Conservation (phyloP, 371 early-diverging fungal species). For the Dinochytrium kinnereticum region DNA sequence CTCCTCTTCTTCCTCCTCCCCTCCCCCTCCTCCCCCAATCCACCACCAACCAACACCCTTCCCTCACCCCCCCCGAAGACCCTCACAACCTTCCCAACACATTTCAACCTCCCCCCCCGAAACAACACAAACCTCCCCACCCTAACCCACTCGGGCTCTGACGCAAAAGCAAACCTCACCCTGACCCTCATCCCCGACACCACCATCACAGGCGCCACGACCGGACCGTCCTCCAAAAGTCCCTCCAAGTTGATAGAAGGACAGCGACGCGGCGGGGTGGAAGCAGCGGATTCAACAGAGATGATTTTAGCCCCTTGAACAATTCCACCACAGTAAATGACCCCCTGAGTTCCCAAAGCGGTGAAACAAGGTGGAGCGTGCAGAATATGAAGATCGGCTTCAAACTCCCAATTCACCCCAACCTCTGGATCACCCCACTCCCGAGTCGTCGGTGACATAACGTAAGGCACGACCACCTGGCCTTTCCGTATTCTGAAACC, state of each 20-base stretch:
- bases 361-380: conserved; percentile 9
- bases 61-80: not conserved
- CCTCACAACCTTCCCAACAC: conserved; percentile 49
- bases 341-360: conserved; percentile 29
- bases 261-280: too few species aligned
- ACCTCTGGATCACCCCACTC: too few species aligned
- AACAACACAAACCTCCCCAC: conserved; percentile 37
- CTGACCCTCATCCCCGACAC: conserved; percentile 29
- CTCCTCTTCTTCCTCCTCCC: not conserved
- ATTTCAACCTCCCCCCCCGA: conserved; percentile 38
- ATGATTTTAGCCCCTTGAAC: conserved; percentile 42
- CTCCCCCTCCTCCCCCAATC: not conserved
- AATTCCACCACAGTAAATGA: conserved; percentile 42
- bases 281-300: too few species aligned
- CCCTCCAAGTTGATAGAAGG: not conserved
- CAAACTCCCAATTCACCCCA: conserved; percentile 40
- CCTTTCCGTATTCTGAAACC: conserved; percentile 44
- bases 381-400: conserved; percentile 43
- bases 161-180: conserved; percentile 38
- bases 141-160: conserved; percentile 42
- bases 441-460: not conserved
- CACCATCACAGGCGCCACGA: not conserved
- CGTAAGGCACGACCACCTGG: conserved; percentile 31
- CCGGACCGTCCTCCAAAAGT: not conserved
- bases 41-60: too few species aligned